Evolutionary conservation across 768 basidiomycete species (phyloP), one percentile per base, ranked within the genome.

Genomic region (Boletus sensibilis): DNA sequence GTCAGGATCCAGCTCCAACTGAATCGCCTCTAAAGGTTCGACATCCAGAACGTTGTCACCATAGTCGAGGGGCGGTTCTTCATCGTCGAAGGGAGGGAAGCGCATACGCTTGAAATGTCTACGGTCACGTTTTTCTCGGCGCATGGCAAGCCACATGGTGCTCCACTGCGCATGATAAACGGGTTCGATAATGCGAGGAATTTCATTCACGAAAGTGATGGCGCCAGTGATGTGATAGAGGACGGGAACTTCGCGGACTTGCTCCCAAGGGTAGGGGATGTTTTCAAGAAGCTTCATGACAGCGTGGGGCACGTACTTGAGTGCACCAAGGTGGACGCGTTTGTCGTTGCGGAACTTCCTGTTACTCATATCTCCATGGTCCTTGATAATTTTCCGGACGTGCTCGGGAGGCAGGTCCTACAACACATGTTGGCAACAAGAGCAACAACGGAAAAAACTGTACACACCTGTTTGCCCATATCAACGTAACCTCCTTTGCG

Each of bases 101-200:
- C 96, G 87, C 94, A 99, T 98, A 44, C 97, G 92, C 79, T 99
- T 99, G 80, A 99, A 99, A 74, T 99, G 97, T 56, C 96, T 79
- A 70, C 97, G 90, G 72, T 99, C 97, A 55, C 97, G 85, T 79
- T 99, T 99, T 77, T 99, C 97, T 58, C 97, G 79, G 57, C 97
- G 82, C 97, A 99, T 99, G 12, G 97, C 96, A 44, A 99, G 79
- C 97, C 97, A 99, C 97, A 99, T 99, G 6, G 92, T 91, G 69
- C 93, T 95, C 97, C 97, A 99, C 68, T 98, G 97, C 1, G 97
- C 94, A 72, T 99, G 97, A 74, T 97, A 98, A 11, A 99, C 84
- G 7, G 97, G 97, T 72, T 98, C 97, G 59, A 98, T 90, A 63
- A 99, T 85, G 45, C 93, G 88, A 41, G 97, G 97, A 38, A 98